Evolutionary conservation across 352 stramenopile species (phyloP).

Genomic region (Globisporangium camurandrum): DNA sequence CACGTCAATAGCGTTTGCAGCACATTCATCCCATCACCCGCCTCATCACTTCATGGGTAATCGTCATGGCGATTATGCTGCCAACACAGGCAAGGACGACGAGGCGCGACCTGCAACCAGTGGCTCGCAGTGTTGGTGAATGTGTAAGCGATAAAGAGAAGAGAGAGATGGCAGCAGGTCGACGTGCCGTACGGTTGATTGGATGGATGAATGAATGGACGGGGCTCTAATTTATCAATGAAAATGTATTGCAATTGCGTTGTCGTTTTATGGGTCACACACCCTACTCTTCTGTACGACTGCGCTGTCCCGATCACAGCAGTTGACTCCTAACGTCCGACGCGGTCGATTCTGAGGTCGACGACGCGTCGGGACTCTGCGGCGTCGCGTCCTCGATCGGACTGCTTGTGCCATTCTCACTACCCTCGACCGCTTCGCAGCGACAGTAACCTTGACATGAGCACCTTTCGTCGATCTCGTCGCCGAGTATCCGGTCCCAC

Average conservation of each 20-base stretch:
- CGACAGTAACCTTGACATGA: too few relatives aligned
- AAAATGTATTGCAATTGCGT: too few relatives aligned
- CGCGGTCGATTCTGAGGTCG: background rate
- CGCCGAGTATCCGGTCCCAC: conserved; percentile 61
- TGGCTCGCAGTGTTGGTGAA: conserved; percentile 10
- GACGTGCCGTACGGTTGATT: too few relatives aligned
- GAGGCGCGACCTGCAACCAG: conserved; percentile 32
- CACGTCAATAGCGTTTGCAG: conserved; percentile 1
- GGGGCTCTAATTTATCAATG: too few relatives aligned
- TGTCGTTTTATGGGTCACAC: too few relatives aligned
- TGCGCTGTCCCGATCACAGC: background rate
- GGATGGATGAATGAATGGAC: background rate
- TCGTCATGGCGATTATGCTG: too few relatives aligned
- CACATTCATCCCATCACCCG: background rate
- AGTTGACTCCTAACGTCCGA: background rate
- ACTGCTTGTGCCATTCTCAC: conserved; percentile 1
- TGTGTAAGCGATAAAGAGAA: too few relatives aligned
- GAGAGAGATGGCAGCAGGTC: too few relatives aligned
- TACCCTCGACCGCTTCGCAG: too few relatives aligned
- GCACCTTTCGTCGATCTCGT: conserved; percentile 24
- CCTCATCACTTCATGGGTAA: too few relatives aligned
- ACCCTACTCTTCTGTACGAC: too few relatives aligned
- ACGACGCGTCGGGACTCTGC: conserved; percentile 5
- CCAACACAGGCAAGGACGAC: conserved; percentile 36
- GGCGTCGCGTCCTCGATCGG: conserved; percentile 6